Percentiles rank a stretch among this genome's conserved stretches.
These are phyloP conservation scores for Pyrrhoderma lamaoense DNA, from an alignment of 1,284 basidiomycete genomes.

Conservation along the genomic window DNA sequence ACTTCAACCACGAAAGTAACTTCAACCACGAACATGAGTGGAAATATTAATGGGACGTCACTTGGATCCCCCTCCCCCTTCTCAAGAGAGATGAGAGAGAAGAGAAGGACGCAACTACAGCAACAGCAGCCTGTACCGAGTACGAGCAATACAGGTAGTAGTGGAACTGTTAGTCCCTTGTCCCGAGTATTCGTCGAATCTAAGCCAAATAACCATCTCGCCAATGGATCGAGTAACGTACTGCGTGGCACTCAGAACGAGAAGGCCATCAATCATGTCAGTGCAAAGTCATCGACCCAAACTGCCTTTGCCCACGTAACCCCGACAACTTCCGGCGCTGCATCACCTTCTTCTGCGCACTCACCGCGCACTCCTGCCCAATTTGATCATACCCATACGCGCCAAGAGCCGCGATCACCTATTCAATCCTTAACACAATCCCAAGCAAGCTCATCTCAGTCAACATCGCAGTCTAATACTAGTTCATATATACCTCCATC, in stretches of 20 bases:
- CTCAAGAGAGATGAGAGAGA: constrained; percentile 4
- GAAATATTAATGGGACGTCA: too few relatives aligned
- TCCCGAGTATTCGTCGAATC: too few relatives aligned
- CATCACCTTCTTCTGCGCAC: constrained; percentile 16
- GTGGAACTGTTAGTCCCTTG: too few relatives aligned
- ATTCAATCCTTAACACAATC: background rate
- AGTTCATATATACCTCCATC: background rate
- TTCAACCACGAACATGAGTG: too few relatives aligned
- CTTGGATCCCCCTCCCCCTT: background rate
- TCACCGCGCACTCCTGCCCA: constrained; percentile 20
- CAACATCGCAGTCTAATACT: background rate
- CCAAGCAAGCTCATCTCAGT: background rate
- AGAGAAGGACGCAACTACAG: too few relatives aligned
- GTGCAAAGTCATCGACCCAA: constrained; percentile 36
- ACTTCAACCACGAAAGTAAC: too few relatives aligned
- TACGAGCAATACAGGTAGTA: too few relatives aligned
- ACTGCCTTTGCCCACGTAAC: constrained; percentile 1
- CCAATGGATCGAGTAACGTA: background rate
- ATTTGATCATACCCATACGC: background rate
- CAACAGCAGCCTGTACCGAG: too few relatives aligned
- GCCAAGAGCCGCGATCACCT: too few relatives aligned
- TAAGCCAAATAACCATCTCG: too few relatives aligned
- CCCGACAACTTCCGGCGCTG: constrained; percentile 19
- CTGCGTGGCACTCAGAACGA: constrained; percentile 3
- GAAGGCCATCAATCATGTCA: constrained; percentile 37